phyloP scores from a whole-genome alignment of 2,329 filamentous ascomycete species.

The Arthrobotrys iridis region DNA sequence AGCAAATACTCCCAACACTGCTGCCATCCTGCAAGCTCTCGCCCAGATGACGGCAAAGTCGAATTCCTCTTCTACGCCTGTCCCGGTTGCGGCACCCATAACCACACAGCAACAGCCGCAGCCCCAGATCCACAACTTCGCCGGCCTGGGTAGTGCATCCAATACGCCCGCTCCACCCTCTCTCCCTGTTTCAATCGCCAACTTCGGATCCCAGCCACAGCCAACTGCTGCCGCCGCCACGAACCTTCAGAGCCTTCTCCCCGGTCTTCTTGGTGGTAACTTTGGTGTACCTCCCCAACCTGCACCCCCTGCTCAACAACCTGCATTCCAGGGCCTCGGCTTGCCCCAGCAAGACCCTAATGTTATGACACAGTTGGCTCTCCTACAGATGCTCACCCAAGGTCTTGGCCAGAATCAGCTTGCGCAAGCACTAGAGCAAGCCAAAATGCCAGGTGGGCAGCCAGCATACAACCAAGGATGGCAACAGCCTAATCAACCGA shows the following conservation, averaged over 20 bases:
- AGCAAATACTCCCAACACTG: slow-evolving; percentile 67
- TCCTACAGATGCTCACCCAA: slow-evolving; percentile 49
- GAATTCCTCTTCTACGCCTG: slow-evolving; percentile 64
- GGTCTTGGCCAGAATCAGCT: slow-evolving; percentile 36
- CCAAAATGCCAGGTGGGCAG: slow-evolving; percentile 31
- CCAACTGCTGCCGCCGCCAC: slow-evolving; percentile 36
- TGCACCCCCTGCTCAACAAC: slow-evolving; percentile 58
- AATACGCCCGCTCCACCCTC: slow-evolving; percentile 59
- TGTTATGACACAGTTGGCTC: slow-evolving; percentile 46
- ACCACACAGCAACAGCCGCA: slow-evolving; percentile 10
- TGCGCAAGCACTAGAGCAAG: slow-evolving; percentile 46
- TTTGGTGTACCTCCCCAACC: slow-evolving; percentile 57
- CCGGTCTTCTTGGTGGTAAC: slow-evolving; percentile 53
- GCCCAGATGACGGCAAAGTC: slow-evolving; percentile 83
- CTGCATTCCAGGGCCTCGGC: slow-evolving; percentile 38
- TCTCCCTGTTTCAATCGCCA: slow-evolving; percentile 50
- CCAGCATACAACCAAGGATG: slow-evolving; percentile 49
- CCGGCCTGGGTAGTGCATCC: slow-evolving; percentile 9
- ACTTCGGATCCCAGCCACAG: slow-evolving; percentile 53
- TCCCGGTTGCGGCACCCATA: slow-evolving; percentile 53
- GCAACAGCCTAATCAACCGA: slow-evolving; percentile 34
- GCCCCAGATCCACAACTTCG: slow-evolving; percentile 44
- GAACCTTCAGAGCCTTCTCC: slow-evolving; percentile 37
- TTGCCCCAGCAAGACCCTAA: slow-evolving; percentile 45
- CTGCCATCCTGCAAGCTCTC: slow-evolving; percentile 78